Conservation (phyloP, 768 basidiomycete species). For the Psilocybe subaeruginosa region DNA sequence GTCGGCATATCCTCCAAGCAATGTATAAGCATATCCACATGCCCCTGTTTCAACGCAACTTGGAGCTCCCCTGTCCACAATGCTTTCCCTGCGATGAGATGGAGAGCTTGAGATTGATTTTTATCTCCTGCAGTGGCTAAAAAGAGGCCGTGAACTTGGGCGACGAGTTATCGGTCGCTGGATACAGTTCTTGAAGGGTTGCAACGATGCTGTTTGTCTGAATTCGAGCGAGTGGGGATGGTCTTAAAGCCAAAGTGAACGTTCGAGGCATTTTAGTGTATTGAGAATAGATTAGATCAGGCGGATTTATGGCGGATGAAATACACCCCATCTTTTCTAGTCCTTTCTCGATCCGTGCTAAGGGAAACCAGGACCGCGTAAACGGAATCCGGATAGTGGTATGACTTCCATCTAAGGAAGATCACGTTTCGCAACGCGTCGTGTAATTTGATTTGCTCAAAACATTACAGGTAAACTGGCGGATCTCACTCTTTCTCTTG, state of each 20-base stretch:
- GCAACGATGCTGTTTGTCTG: slow-evolving; percentile 84
- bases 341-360: not conserved
- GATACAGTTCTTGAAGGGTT: slow-evolving; percentile 59
- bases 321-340: no score
- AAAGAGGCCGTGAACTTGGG: slow-evolving; percentile 48
- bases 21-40: slow-evolving; percentile 93
- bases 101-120: slow-evolving; percentile 87
- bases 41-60: slow-evolving; percentile 70
- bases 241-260: slow-evolving; percentile 82
- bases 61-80: slow-evolving; percentile 98
- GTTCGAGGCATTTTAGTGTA: slow-evolving; percentile 39
- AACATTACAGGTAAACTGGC: no score
- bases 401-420: slow-evolving; percentile 2
- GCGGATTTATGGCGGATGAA: no score
- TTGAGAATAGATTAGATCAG: not conserved
- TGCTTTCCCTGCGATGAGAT: slow-evolving; percentile 85
- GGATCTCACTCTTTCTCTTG: no score
- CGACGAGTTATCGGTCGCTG: slow-evolving; percentile 38
- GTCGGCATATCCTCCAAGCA: slow-evolving; percentile 94
- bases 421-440: no score
- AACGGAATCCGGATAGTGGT: not conserved
- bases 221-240: slow-evolving; percentile 85
- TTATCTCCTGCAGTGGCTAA: slow-evolving; percentile 80
- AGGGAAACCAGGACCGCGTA: slow-evolving; percentile 5
- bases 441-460: no score